Percentiles rank a stretch among this genome's conserved stretches.
Evolutionary conservation across 306 rosid genomes (phyloP).

Genomic region (Spatholobus suberectus): DNA sequence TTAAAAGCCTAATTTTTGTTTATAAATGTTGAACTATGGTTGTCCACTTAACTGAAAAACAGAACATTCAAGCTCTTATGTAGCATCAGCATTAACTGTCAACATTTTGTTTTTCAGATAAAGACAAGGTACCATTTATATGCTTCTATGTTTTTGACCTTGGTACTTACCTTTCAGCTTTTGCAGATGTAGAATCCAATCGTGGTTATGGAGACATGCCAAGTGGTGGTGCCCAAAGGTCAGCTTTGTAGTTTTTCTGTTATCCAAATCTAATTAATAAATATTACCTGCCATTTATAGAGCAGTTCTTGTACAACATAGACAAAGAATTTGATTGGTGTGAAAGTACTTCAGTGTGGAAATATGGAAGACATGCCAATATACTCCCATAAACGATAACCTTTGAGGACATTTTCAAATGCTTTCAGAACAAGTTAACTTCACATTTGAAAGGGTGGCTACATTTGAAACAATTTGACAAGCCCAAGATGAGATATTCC

Average conservation of each 20-base stretch:
- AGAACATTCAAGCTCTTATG: not conserved
- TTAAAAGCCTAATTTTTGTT: not conserved
- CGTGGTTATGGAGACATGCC: conserved; percentile 50
- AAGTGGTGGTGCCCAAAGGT: conserved; percentile 53
- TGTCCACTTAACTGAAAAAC: not conserved
- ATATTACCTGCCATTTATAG: conserved; percentile 2
- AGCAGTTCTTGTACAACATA: not conserved
- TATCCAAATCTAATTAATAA: not conserved
- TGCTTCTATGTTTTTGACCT: conserved; percentile 18
- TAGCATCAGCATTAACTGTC: not conserved
- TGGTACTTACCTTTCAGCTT: not conserved
- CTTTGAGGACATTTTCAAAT: not conserved
- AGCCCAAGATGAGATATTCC: not conserved
- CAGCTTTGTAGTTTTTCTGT: conserved; percentile 22
- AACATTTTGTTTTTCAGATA: not conserved
- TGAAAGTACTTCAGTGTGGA: not conserved
- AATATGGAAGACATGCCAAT: not conserved
- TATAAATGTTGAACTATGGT: not conserved
- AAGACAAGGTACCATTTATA: not conserved
- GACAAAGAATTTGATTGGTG: conserved; percentile 5
- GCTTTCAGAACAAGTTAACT: not conserved
- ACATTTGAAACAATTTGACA: not conserved
- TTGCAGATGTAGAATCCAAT: conserved; percentile 53
- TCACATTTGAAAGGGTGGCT: not conserved
- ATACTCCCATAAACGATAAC: not conserved